Percentiles rank a stretch among this genome's conserved stretches.
phyloP scores from a whole-genome alignment of 176 grass and related monocot genomes.

The Pontederia paniculata region DNA sequence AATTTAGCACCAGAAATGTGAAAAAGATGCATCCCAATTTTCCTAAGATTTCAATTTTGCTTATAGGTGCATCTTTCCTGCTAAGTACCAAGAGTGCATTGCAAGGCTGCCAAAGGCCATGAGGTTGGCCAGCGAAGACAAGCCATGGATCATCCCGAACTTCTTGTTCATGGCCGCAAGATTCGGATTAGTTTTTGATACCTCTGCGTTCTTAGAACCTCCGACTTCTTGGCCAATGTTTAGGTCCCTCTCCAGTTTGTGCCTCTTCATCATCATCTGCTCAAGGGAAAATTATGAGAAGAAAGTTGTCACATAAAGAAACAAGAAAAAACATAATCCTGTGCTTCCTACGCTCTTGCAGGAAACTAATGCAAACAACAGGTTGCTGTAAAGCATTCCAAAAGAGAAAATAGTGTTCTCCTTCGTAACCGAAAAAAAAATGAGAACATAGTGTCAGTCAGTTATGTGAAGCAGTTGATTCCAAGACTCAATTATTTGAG shows the following conservation, averaged over 20 bases:
- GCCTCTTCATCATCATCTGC: conserved; percentile 99
- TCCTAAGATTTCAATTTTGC: not conserved
- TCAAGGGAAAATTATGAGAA: not conserved
- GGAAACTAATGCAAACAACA: no score
- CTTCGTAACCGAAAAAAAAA: no score
- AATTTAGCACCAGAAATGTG: no score
- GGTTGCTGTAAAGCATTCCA: no score
- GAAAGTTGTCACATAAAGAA: not conserved
- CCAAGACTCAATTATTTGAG: no score
- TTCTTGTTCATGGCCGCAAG: conserved; percentile 84
- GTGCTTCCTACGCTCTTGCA: no score
- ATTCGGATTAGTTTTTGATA: conserved; percentile 65
- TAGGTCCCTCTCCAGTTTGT: conserved; percentile 90
- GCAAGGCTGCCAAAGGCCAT: conserved; percentile 92
- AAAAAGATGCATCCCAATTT: no score
- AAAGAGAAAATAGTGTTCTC: no score
- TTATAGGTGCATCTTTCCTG: conserved; percentile 76
- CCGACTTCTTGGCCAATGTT: conserved; percentile 86
- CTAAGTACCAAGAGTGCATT: conserved; percentile 94
- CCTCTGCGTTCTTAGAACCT: conserved; percentile 71
- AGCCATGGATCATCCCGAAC: conserved; percentile 94
- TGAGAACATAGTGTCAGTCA: no score
- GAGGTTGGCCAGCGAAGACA: conserved; percentile 88
- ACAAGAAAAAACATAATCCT: no score
- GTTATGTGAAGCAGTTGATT: no score